A percentile compares a stretch with the other conserved stretches of the same genome.
These are phyloP conservation scores for Corynespora cassiicola DNA, from an alignment of 2,329 filamentous ascomycete species.

Conservation along the genomic window DNA sequence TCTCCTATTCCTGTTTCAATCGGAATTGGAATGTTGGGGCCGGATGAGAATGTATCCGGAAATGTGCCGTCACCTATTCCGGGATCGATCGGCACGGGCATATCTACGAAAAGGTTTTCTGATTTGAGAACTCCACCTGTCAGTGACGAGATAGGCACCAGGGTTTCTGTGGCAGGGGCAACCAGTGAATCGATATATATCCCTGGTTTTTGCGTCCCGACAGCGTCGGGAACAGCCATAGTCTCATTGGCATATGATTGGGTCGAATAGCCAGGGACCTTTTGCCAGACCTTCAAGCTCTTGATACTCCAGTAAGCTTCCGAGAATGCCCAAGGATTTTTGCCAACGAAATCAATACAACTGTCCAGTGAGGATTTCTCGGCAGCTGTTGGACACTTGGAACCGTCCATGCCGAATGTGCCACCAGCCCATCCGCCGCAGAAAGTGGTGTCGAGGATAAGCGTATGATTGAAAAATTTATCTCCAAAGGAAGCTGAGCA, in stretches of 20 bases:
- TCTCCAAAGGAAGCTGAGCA: conserved; percentile 30
- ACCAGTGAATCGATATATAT: too few species aligned
- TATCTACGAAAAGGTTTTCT: neutral
- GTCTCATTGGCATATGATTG: conserved; percentile 2
- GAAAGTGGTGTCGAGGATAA: conserved; percentile 81
- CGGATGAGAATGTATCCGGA: neutral
- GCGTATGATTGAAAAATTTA: conserved; percentile 72
- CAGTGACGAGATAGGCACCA: conserved; percentile 8
- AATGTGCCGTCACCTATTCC: conserved; percentile 9
- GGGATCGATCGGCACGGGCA: conserved; percentile 3
- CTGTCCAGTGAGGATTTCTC: conserved; percentile 23
- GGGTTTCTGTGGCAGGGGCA: too few species aligned
- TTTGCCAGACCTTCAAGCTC: conserved; percentile 49
- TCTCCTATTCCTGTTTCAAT: too few species aligned
- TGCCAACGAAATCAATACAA: conserved; percentile 26
- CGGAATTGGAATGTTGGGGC: conserved; percentile 1
- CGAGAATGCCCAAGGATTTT: conserved; percentile 21
- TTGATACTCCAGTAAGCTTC: conserved; percentile 50
- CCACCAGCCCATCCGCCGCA: conserved; percentile 55
- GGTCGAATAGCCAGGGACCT: conserved; percentile 7
- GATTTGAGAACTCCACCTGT: conserved; percentile 12
- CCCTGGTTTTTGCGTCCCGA: too few species aligned
- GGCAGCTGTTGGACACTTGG: conserved; percentile 55
- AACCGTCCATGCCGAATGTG: conserved; percentile 13
- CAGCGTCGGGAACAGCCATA: too few species aligned